Percentiles rank a stretch among this genome's conserved stretches.
These are phyloP conservation scores for Phycomyces nitens DNA, from an alignment of 192 early-diverging fungal species.

Conservation along the genomic window DNA sequence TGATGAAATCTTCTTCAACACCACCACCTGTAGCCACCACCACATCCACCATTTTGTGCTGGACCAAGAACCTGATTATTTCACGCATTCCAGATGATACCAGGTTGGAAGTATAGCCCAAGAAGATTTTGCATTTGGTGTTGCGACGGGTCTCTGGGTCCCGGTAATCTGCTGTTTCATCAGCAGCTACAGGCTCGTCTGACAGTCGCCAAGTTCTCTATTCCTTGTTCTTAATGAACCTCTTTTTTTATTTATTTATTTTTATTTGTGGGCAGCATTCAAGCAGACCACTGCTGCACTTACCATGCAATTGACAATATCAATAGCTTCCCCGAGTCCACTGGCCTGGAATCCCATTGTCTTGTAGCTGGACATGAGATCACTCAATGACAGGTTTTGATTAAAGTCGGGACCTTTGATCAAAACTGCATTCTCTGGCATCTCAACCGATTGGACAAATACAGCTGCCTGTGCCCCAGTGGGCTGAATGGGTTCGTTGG, in stretches of 20 bases:
- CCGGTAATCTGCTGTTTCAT: conserved; percentile 57
- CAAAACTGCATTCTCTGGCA: conserved; percentile 61
- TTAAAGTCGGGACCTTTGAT: conserved; percentile 95
- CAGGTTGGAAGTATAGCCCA: conserved; percentile 97
- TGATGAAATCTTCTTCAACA: conserved; percentile 98
- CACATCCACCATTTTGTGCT: conserved; percentile 86
- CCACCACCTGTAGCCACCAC: conserved; percentile 94
- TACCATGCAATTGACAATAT: conserved; percentile 91
- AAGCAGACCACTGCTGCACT: no score
- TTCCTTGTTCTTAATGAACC: not conserved
- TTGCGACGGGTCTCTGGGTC: conserved; percentile 58
- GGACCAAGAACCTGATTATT: conserved; percentile 82
- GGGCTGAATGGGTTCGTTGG: conserved; percentile 4
- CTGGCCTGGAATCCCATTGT: conserved; percentile 94
- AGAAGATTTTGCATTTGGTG: conserved; percentile 93
- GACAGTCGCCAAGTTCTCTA: conserved; percentile 78
- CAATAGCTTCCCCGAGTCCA: conserved; percentile 81
- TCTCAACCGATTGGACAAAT: conserved; percentile 62
- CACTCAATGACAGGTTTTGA: conserved; percentile 69
- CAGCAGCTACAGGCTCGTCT: conserved; percentile 71
- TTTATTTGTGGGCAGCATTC: conserved; percentile 38
- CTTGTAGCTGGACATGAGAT: conserved; percentile 66
- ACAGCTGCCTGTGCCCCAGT: conserved; percentile 55
- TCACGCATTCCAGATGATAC: conserved; percentile 95
- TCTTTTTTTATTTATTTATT: not conserved